Conservation (phyloP, 371 early-diverging fungal genomes). For the Cladochytrium tenue region DNA sequence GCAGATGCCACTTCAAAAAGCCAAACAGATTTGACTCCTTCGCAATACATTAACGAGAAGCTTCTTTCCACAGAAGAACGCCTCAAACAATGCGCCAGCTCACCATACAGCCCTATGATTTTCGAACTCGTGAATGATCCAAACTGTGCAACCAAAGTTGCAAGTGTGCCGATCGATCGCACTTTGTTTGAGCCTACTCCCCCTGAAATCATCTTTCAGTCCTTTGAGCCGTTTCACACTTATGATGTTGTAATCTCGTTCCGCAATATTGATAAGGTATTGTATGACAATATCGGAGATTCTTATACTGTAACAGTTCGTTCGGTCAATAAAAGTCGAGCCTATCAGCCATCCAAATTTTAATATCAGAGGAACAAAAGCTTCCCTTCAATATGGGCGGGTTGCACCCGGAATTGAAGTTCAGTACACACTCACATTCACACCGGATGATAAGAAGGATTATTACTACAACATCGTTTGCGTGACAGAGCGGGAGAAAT, state of each 20-base stretch:
- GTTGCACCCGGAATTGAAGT: constrained; percentile 64
- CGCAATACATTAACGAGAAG: constrained; percentile 37
- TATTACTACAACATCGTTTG: constrained; percentile 49
- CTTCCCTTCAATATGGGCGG: constrained; percentile 38
- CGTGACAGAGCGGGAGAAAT: constrained; percentile 57
- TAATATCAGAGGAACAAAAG: constrained; percentile 36
- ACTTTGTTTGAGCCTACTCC: constrained; percentile 55
- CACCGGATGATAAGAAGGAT: constrained; percentile 51
- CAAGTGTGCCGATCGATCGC: constrained; percentile 42
- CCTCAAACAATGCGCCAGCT: constrained; percentile 10
- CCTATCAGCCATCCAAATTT: constrained; percentile 49
- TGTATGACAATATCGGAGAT: neutral
- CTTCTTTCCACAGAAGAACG: constrained; percentile 31
- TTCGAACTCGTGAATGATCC: constrained; percentile 30
- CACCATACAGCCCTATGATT: constrained; percentile 16
- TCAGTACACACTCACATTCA: constrained; percentile 45
- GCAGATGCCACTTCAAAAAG: too few species aligned
- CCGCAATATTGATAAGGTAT: constrained; percentile 56
- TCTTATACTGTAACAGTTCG: constrained; percentile 31
- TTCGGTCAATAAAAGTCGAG: constrained; percentile 44
- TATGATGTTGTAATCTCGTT: constrained; percentile 53
- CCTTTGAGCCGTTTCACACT: constrained; percentile 43
- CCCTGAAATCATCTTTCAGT: constrained; percentile 42
- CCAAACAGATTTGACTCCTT: too few species aligned
- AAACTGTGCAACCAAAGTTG: constrained; percentile 22